Percentiles rank a stretch among this genome's conserved stretches.
Conservation (phyloP, 345 rosid genomes). For the Excoecaria agallocha region DNA sequence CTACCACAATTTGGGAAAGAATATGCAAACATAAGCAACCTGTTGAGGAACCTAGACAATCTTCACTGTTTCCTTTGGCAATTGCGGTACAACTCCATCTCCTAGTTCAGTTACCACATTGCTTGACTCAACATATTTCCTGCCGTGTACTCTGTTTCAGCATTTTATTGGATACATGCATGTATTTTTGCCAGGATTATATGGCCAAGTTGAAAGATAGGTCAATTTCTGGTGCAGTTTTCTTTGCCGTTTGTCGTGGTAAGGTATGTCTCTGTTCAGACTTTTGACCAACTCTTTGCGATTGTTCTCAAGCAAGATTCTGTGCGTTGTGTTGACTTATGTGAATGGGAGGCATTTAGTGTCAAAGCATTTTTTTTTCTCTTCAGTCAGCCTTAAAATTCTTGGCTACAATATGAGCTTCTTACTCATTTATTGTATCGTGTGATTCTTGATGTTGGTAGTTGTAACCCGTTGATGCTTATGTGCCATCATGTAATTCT, state of each 20-base stretch:
- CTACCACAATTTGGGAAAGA: constrained; percentile 90
- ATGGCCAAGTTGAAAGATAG: constrained; percentile 75
- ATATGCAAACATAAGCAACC: constrained; percentile 89
- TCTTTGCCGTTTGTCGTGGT: constrained; percentile 98
- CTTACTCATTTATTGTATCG: not conserved
- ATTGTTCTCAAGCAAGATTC: constrained; percentile 12
- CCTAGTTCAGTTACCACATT: constrained; percentile 14
- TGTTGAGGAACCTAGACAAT: constrained; percentile 90
- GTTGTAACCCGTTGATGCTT: not conserved
- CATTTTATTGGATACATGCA: not conserved
- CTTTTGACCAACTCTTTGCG: constrained; percentile 8
- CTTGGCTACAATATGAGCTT: not conserved
- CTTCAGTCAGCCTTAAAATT: not conserved
- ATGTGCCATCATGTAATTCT: not conserved
- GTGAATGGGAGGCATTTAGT: not conserved
- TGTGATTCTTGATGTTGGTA: not conserved
- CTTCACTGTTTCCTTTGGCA: constrained; percentile 66
- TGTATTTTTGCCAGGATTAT: constrained; percentile 53
- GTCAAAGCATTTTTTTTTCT: not conserved
- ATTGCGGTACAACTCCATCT: constrained; percentile 55
- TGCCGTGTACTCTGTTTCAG: not conserved
- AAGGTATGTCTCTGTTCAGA: constrained; percentile 55
- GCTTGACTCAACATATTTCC: constrained; percentile 14
- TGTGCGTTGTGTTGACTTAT: not conserved
- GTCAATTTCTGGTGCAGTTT: constrained; percentile 72